phyloP scores from a whole-genome alignment of 345 rosid genomes.

The Eucalyptus melliodora region DNA sequence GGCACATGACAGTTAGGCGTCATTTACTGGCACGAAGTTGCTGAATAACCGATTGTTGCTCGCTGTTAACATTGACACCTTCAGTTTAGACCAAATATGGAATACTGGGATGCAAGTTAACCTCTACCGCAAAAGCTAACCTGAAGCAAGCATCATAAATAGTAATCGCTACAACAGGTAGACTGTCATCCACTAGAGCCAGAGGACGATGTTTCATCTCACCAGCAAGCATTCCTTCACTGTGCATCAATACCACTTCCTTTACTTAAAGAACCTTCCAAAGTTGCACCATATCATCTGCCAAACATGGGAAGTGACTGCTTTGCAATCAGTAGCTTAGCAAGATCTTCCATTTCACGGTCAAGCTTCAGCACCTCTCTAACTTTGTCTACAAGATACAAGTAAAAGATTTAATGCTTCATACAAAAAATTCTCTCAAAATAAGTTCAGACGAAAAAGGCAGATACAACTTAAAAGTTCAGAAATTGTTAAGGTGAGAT shows the following conservation, averaged over 20 bases:
- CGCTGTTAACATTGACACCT: constrained; percentile 17
- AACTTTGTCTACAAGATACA: constrained; percentile 25
- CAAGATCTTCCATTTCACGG: constrained; percentile 80
- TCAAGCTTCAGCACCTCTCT: constrained; percentile 82
- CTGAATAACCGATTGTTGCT: constrained; percentile 89
- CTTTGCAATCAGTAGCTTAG: constrained; percentile 56
- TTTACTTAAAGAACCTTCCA: no score
- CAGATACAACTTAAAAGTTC: neutral
- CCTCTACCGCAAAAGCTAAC: neutral
- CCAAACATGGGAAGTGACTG: constrained; percentile 81
- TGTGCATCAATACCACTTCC: no score
- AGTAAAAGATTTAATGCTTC: neutral
- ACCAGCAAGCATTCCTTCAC: no score
- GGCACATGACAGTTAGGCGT: constrained; percentile 70
- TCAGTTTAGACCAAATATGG: neutral
- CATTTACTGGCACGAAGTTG: constrained; percentile 92
- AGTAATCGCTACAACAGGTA: no score
- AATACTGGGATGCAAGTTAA: neutral
- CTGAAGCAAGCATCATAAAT: no score
- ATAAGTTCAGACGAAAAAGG: neutral
- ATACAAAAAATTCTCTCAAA: neutral
- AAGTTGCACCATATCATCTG: no score
- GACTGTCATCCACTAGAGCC: no score
- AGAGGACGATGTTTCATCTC: no score
- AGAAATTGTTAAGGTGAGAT: neutral